Base-by-base conservation (phyloP, 805 yeast species). In the Yamadazyma ubonensis region DNA sequence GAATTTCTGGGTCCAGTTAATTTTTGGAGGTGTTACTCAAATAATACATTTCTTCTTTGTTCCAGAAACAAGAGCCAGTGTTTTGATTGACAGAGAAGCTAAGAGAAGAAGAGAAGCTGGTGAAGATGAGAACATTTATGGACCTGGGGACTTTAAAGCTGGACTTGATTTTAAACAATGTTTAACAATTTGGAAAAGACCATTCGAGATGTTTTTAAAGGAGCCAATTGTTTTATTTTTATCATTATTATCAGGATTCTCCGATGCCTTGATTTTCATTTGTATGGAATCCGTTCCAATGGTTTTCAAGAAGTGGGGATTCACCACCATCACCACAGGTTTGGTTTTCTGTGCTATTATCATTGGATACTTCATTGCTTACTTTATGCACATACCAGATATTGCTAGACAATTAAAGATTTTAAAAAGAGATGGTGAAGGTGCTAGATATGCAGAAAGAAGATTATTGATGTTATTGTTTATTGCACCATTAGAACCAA, bases 171-270 rank as follows among this genome's bases (percentile, higher is more conserved):
- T 54, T 16, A 52, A 53, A 25, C 61, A 58, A 32, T 48, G 59
- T 6, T 36, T 62, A 12, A 35, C 34, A 9, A 61, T 61, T 25
- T 66, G 72, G 71, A 44, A 46, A 26, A 59, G 72, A 29, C 72
- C 72, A 6, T 66, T 66, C 45, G 60, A 54, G 27, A 65, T 65
- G 70, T 65, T 63, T 34, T 30, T 58, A 17, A 53, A 43, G 6
- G 71, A 66, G 41, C 71, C 71, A 10, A 66, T 66, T 40, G 71
- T 65, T 22, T 50, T 65, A 28, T 65, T 63, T 26, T 56, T 65
- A 29, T 61, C 67, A 6, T 52, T 66, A 29, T 59, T 66, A 33
- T 62, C 69, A 5, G 71, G 71, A 6, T 66, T 66, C 45, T 58
- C 67, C 3, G 71, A 66, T 45, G 71, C 70, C 6, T 57, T 65